Evolutionary conservation across 2,329 filamentous ascomycete genomes (phyloP).

Genomic region (Ophiosphaerella herpotricha): DNA sequence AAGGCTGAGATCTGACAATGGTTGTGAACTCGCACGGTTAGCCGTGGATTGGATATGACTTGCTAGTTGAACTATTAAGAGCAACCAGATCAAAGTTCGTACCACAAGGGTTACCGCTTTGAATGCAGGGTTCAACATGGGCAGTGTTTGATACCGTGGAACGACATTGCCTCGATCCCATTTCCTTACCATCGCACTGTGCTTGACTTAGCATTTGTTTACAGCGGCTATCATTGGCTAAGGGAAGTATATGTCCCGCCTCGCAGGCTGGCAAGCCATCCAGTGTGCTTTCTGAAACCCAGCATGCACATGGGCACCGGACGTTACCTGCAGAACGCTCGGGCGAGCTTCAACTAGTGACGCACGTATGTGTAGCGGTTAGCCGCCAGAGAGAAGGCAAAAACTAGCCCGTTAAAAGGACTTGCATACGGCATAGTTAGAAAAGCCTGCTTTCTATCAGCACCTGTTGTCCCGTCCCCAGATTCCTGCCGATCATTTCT

Average conservation of each 20-base stretch:
- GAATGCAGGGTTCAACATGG: constrained; percentile 35
- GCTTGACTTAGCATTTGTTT: constrained; percentile 22
- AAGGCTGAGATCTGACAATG: neutral
- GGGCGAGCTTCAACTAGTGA: constrained; percentile 34
- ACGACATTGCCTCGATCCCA: constrained; percentile 41
- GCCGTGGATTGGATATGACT: constrained; percentile 22
- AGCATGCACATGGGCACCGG: constrained; percentile 34
- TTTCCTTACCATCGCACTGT: constrained; percentile 29
- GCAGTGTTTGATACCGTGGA: constrained; percentile 41
- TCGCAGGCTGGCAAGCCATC: constrained; percentile 28
- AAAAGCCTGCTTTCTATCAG: constrained; percentile 13
- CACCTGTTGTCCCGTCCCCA: constrained; percentile 5
- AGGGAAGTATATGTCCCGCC: constrained; percentile 21
- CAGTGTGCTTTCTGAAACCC: constrained; percentile 32
- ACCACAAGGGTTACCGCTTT: constrained; percentile 11
- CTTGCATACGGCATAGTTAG: constrained; percentile 19
- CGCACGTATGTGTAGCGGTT: constrained; percentile 30
- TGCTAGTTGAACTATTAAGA: constrained; percentile 4
- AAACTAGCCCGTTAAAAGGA: constrained; percentile 21
- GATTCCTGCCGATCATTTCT: neutral
- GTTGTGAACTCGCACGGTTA: constrained; percentile 6
- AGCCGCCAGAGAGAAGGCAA: constrained; percentile 24
- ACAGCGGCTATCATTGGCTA: constrained; percentile 23
- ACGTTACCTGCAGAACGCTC: constrained; percentile 35
- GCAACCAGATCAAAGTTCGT: constrained; percentile 15